Conservation (phyloP, 371 early-diverging fungal genomes). For the Gilbertella persicaria region DNA sequence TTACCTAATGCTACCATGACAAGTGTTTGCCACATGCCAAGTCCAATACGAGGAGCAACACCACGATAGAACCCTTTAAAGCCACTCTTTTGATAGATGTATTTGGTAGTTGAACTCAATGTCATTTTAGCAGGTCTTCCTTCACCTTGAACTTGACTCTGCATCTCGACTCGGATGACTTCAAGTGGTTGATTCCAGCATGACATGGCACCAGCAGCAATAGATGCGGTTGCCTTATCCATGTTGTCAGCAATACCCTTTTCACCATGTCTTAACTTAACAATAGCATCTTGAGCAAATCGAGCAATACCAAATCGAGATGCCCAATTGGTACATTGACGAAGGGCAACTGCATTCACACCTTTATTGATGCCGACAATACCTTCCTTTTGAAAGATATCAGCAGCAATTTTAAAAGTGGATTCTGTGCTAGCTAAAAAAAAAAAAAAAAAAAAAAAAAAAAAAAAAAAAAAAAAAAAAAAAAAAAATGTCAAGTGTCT, state of each 20-base stretch:
- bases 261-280: conserved; percentile 53
- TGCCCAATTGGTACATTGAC: conserved; percentile 97
- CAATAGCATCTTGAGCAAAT: conserved; percentile 78
- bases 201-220: conserved; percentile 86
- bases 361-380: conserved; percentile 95
- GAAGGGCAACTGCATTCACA: conserved; percentile 87
- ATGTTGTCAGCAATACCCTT: conserved; percentile 32
- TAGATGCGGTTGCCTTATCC: conserved; percentile 79
- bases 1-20: conserved; percentile 96
- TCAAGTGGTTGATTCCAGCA: conserved; percentile 98
- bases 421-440: conserved; percentile 59
- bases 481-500: background rate
- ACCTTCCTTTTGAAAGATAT: conserved; percentile 91
- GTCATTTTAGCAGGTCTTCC: conserved; percentile 90
- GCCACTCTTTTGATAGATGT: conserved; percentile 91
- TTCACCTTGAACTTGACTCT: conserved; percentile 81
- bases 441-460: background rate
- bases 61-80: conserved; percentile 92
- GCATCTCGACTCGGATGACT: conserved; percentile 97
- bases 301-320: conserved; percentile 91
- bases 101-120: conserved; percentile 79
- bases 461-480: background rate
- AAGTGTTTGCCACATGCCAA: conserved; percentile 94
- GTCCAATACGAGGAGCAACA: conserved; percentile 86
- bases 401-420: conserved; percentile 80